These are phyloP conservation scores for Candida nonsorbophila DNA, from an alignment of 805 yeast genomes.

Conservation along the genomic window DNA sequence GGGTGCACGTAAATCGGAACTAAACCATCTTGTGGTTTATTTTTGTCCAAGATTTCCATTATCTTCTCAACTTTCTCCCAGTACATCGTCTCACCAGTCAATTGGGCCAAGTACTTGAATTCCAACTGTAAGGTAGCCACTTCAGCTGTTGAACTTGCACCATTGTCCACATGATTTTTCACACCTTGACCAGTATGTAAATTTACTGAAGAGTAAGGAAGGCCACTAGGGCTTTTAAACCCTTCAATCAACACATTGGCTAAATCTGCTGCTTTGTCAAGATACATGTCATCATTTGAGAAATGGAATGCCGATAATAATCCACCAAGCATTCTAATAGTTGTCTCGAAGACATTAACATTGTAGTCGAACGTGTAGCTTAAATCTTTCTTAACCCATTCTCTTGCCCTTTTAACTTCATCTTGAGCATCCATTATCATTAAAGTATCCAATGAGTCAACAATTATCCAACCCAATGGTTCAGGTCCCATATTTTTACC, in stretches of 20 bases:
- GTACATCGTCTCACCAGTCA: conserved; percentile 74
- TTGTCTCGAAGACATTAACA: conserved; percentile 88
- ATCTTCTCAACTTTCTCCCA: conserved; percentile 78
- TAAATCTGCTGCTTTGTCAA: conserved; percentile 73
- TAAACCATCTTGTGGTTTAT: conserved; percentile 64
- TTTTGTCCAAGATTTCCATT: conserved; percentile 63
- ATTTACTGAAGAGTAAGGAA: conserved; percentile 79
- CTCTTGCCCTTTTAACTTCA: conserved; percentile 57
- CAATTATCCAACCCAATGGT: conserved; percentile 92
- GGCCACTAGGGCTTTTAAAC: conserved; percentile 58
- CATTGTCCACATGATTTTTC: conserved; percentile 58
- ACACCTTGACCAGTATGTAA: conserved; percentile 58
- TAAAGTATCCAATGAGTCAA: conserved; percentile 81
- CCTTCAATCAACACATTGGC: conserved; percentile 72
- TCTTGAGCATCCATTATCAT: conserved; percentile 66
- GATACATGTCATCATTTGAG: conserved; percentile 61
- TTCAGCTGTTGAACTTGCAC: conserved; percentile 87
- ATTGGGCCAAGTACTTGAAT: conserved; percentile 70
- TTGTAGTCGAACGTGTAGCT: conserved; percentile 66
- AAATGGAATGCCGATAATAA: conserved; percentile 76
- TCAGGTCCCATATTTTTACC: conserved; percentile 72
- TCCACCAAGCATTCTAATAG: conserved; percentile 92
- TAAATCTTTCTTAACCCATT: conserved; percentile 71
- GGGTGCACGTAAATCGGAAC: conserved; percentile 81
- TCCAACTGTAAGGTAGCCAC: conserved; percentile 84